Percentiles rank a stretch among this genome's conserved stretches.
phyloP scores from a whole-genome alignment of 768 basidiomycete genomes.

The Tylopilus sp. region DNA sequence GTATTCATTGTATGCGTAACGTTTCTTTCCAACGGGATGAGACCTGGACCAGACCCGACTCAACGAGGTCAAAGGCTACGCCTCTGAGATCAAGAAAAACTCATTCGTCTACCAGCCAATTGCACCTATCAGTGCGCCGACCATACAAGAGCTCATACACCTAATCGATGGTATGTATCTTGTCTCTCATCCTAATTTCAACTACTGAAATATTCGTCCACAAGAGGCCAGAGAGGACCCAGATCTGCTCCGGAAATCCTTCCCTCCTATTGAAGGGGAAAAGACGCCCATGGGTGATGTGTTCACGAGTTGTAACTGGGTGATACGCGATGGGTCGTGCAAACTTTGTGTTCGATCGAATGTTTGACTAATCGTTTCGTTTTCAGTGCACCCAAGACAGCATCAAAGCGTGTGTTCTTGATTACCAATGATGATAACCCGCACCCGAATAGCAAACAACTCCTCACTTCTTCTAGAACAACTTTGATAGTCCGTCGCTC shows the following conservation, averaged over 20 bases:
- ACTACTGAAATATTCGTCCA: slow-evolving; percentile 4
- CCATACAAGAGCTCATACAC: slow-evolving; percentile 73
- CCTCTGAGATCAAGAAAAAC: slow-evolving; percentile 63
- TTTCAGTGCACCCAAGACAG: slow-evolving; percentile 75
- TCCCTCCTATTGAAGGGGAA: slow-evolving; percentile 56
- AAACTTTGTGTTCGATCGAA: slow-evolving; percentile 14
- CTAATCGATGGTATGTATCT: slow-evolving; percentile 64
- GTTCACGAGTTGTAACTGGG: slow-evolving; percentile 86
- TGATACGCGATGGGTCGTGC: slow-evolving; percentile 78
- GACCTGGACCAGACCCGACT: slow-evolving; percentile 17
- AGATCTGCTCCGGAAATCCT: slow-evolving; percentile 50
- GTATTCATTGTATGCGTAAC: no score
- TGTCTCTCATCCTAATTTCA: neutral
- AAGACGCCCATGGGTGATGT: slow-evolving; percentile 83
- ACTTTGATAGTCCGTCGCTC: slow-evolving; percentile 55
- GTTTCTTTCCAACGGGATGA: neutral
- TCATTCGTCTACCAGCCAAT: slow-evolving; percentile 76
- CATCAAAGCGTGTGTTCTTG: slow-evolving; percentile 89
- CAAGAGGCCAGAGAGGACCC: slow-evolving; percentile 67
- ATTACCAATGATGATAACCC: slow-evolving; percentile 72
- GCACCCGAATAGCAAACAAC: slow-evolving; percentile 50
- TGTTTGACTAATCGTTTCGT: neutral
- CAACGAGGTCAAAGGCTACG: slow-evolving; percentile 35
- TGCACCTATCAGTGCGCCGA: slow-evolving; percentile 71
- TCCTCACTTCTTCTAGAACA: slow-evolving; percentile 66